Conservation (phyloP, 2,329 filamentous ascomycete genomes). For the Paraphaeosphaeria sporulosa region DNA sequence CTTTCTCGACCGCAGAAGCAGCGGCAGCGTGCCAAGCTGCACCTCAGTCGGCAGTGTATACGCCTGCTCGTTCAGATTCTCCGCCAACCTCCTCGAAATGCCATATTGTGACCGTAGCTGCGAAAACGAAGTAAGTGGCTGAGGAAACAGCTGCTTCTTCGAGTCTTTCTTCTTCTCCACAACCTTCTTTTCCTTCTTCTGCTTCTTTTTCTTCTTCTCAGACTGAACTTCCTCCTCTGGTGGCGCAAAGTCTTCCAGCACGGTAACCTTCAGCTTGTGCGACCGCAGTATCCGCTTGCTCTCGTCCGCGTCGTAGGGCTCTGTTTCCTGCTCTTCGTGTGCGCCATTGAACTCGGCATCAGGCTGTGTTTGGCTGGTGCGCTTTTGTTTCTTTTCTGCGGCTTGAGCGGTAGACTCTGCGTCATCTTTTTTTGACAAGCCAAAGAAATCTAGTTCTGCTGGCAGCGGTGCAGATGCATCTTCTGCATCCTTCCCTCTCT, state of each 20-base stretch:
- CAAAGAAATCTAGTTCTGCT: slow-evolving; percentile 56
- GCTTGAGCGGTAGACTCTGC: slow-evolving; percentile 13
- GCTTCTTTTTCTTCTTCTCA: slow-evolving; percentile 62
- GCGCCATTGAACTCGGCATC: slow-evolving; percentile 4
- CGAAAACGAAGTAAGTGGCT: slow-evolving; percentile 79
- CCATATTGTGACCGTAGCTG: slow-evolving; percentile 75
- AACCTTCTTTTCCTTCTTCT: slow-evolving; percentile 44
- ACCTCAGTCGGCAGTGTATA: slow-evolving; percentile 92
- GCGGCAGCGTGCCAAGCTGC: slow-evolving; percentile 83
- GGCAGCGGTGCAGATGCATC: slow-evolving; percentile 29
- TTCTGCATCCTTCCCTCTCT: slow-evolving; percentile 42
- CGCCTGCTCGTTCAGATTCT: slow-evolving; percentile 83
- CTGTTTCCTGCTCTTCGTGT: slow-evolving; percentile 14
- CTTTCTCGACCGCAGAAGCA: slow-evolving; percentile 67
- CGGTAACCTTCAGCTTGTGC: slow-evolving; percentile 84
- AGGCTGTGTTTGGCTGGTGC: slow-evolving; percentile 20
- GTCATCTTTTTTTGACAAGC: slow-evolving; percentile 24
- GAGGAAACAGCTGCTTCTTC: slow-evolving; percentile 74
- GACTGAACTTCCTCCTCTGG: slow-evolving; percentile 54
- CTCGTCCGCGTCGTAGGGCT: slow-evolving; percentile 69
- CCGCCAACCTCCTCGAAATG: slow-evolving; percentile 75
- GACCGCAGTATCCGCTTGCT: slow-evolving; percentile 77
- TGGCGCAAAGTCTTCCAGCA: slow-evolving; percentile 63
- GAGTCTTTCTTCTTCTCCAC: slow-evolving; percentile 56
- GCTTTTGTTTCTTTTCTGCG: slow-evolving; percentile 25